Base-by-base conservation (phyloP, 768 basidiomycete species). In the Russula griseocarnosa region DNA sequence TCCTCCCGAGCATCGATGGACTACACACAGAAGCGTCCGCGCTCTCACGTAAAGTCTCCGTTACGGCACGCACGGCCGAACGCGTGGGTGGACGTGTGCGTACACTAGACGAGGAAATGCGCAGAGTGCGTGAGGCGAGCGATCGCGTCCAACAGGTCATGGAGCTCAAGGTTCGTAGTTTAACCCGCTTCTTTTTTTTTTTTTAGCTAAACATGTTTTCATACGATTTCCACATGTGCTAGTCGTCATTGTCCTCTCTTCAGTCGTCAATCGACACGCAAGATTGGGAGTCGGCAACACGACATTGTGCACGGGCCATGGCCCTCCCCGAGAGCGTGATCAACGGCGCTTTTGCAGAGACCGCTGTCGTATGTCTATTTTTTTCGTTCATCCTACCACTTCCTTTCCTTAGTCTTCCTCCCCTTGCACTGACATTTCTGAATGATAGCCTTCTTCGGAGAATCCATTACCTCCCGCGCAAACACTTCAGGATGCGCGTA, bases 281-380 rank as follows among this genome's bases (percentile, higher is more conserved):
- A 68, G 97, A 98, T 71, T 99, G 97, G 97, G 97, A 99, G 73
- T 84, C 90, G 3, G 97, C 97, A 4, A 86, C 94, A 0, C 82
- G 93, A 62, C 88, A 93, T 71, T 96, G 95, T 74, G 86, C 91
- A 36, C 80, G 93, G 24, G 96, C 94, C 2, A 95, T 96, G 90
- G 79, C 88, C 0, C 78, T 97, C 16, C 89, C 94, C 2, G 71
- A 76, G 8, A 84, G 88, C 49, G 86, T 99, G 42, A 84, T 90
- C 32, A 83, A 85, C 30, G 92, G 93, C 3, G 81, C 83, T 4
- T 98, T 97, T 71, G 92, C 96, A 8, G 92, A 90, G 72, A 82
- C 80, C 10, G 87, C 89, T 0, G 94, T 99, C 61, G 96, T 98
- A 42, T 52, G 36, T n/a, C 69, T 66, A 18, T 42, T 14, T 18